Percentiles rank a stretch among this genome's conserved stretches.
Evolutionary conservation across 208 protist genomes (phyloP).

Genomic region (Leishmania lainsoni): DNA sequence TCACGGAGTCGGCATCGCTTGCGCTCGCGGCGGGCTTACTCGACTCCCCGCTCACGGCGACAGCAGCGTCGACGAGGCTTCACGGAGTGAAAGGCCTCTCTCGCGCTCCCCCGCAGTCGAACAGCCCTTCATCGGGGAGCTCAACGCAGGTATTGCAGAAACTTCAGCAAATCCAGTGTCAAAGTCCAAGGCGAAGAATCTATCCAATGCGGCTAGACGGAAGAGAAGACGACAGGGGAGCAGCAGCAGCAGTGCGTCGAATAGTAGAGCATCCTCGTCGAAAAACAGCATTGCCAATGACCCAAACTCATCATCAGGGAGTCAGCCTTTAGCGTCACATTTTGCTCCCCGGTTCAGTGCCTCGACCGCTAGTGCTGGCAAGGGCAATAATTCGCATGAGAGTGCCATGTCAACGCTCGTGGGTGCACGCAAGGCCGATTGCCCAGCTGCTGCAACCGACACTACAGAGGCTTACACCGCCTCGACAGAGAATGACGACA

Average conservation of each 20-base stretch:
- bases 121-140: not conserved
- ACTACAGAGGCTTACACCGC: not conserved
- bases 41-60: not conserved
- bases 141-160: not conserved
- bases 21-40: constrained; percentile 11
- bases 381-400: not conserved
- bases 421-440: not conserved
- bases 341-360: not conserved
- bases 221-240: constrained; percentile 1
- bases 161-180: not conserved
- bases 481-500: not conserved
- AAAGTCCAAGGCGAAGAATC: not conserved
- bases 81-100: not conserved
- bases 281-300: not conserved
- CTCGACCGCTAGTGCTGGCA: not conserved
- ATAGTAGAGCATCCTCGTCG: not conserved
- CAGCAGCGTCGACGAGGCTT: not conserved
- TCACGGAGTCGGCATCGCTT: constrained; percentile 45
- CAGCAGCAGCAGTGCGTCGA: not conserved
- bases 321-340: not conserved
- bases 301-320: not conserved
- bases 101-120: not conserved
- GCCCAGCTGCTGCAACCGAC: not conserved
- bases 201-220: not conserved
- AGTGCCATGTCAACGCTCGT: not conserved